phyloP scores from a whole-genome alignment of 129 eudicot species.

The Helichrysum umbraculigerum region DNA sequence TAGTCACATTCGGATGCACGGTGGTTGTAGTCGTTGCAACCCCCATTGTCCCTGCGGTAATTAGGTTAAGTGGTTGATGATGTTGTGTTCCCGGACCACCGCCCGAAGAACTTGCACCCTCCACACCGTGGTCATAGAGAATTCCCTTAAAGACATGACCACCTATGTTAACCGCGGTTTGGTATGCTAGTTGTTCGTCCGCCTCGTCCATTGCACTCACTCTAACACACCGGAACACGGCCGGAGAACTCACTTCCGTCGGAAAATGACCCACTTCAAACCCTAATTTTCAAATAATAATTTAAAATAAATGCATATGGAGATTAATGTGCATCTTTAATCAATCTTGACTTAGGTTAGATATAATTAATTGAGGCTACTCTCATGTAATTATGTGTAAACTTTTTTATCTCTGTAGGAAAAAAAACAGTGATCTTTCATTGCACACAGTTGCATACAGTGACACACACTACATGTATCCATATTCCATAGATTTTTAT shows the following conservation, averaged over 20 bases:
- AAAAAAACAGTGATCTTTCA: conserved; percentile 5
- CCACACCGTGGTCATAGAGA: conserved; percentile 83
- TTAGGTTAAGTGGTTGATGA: conserved; percentile 50
- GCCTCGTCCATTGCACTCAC: conserved; percentile 70
- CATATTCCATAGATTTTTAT: conserved; percentile 32
- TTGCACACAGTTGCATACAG: conserved; percentile 38
- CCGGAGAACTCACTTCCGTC: conserved; percentile 68
- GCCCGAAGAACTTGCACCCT: conserved; percentile 35
- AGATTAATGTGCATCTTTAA: neutral
- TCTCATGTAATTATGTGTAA: neutral
- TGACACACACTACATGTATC: conserved; percentile 34
- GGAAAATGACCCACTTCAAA: conserved; percentile 73
- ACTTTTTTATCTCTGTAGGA: neutral
- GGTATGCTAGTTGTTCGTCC: conserved; percentile 73
- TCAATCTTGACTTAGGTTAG: conserved; percentile 6
- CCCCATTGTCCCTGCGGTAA: conserved; percentile 38
- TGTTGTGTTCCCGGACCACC: conserved; percentile 39
- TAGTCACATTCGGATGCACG: conserved; percentile 28
- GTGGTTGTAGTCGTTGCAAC: conserved; percentile 23
- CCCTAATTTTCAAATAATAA: conserved; percentile 41
- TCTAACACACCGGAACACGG: conserved; percentile 70
- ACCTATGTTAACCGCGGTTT: conserved; percentile 79
- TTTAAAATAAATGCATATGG: neutral
- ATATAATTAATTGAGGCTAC: neutral
- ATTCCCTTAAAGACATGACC: conserved; percentile 86